Base-by-base conservation (phyloP, 2,329 filamentous ascomycete species). In the Ceratocystis colombiana region DNA sequence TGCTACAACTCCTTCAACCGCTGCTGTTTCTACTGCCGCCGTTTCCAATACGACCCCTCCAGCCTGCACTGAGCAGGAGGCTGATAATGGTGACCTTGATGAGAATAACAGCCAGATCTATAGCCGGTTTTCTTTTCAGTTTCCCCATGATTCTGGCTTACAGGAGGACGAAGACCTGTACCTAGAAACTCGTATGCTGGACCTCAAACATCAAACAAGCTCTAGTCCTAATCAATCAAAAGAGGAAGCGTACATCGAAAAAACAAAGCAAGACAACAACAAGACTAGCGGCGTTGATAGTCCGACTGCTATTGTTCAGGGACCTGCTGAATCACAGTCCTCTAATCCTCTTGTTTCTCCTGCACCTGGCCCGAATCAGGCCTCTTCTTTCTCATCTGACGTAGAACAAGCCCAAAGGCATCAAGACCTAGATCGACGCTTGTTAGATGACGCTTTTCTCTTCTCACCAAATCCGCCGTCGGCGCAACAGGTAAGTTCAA, bases 401-500 rank as follows among this genome's bases (percentile, higher is more conserved):
- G 28, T 25, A 25, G 48, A 53, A 28, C 48, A 10, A 53, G 48
- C 22, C 48, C 20, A 59, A 15, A 41, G 37, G 37, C 37, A 41
- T 41, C 37, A 41, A 20, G 28, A 59, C 15, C 55, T 12, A 37
- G 55, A 59, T n/a, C 55, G n/a, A 37, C 28, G 55, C 55, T 30
- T 30, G 55, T 25, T 59, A 8, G 20, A 10, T 25, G 25, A 20
- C 20, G 55, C 25, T 37, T 41, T 41, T 41, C 25, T 59, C 37
- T 33, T 59, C 55, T 59, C 55, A 5, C 33, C 55, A 33, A 37
- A 59, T 37, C 55, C 10, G 28, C 55, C 55, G 33, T 59, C 55
- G 55, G 17, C 33, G 28, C 55, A 59, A 59, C 55, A 37, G 55
- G 55, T 59, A 59, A 59, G 55, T 59, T 15, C 37, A 41, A 41